These are phyloP conservation scores for Domatiomyces catenatus DNA, from an alignment of 2,329 filamentous ascomycete genomes.

Conservation along the genomic window DNA sequence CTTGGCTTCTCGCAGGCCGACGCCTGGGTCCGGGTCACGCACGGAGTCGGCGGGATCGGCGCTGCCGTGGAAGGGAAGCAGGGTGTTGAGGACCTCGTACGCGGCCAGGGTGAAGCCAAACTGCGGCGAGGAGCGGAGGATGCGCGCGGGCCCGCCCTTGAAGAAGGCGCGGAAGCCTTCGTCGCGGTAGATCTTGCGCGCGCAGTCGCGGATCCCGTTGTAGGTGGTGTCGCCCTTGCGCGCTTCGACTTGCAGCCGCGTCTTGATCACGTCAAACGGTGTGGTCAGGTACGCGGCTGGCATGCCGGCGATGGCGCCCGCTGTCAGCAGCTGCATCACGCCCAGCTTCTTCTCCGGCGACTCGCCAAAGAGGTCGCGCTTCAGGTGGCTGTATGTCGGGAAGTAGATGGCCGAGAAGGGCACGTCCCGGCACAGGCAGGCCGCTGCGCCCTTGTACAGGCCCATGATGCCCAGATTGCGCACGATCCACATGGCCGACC, in stretches of 20 bases:
- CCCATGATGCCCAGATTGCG: constrained; percentile 85
- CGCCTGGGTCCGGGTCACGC: constrained; percentile 48
- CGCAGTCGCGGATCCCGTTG: constrained; percentile 72
- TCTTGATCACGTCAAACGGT: constrained; percentile 98
- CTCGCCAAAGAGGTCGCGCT: constrained; percentile 88
- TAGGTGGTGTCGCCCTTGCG: constrained; percentile 87
- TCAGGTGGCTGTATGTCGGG: constrained; percentile 87
- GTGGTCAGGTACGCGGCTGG: constrained; percentile 89
- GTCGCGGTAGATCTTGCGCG: constrained; percentile 67
- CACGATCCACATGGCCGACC: constrained; percentile 95
- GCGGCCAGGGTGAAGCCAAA: constrained; percentile 95
- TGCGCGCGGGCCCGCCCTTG: constrained; percentile 92
- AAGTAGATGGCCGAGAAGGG: constrained; percentile 99
- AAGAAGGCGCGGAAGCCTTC: constrained; percentile 96
- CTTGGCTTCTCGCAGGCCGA: constrained; percentile 48
- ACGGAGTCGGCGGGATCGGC: constrained; percentile 14
- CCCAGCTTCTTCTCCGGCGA: constrained; percentile 66
- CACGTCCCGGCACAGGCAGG: constrained; percentile 87
- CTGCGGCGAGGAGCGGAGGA: constrained; percentile 86
- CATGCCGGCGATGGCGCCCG: constrained; percentile 89
- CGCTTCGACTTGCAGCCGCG: constrained; percentile 88
- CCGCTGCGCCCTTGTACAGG: constrained; percentile 90
- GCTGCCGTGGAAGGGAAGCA: constrained; percentile 47
- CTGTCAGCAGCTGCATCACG: constrained; percentile 76
- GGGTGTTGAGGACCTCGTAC: constrained; percentile 77